Conservation (phyloP, 2,329 filamentous ascomycete genomes). For the Cytospora piceae region DNA sequence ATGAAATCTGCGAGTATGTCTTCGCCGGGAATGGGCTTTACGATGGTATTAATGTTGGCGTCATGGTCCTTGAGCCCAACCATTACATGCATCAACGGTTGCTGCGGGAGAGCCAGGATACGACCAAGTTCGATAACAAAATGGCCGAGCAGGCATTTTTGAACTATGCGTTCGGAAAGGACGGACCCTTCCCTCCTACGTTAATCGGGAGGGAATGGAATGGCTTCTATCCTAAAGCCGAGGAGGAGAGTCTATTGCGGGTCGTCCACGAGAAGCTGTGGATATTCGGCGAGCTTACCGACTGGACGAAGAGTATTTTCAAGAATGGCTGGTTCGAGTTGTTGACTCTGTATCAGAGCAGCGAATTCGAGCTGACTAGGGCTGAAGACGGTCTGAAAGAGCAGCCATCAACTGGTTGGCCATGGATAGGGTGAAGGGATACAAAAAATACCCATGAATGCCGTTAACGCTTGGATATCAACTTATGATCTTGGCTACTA, state of each 20-base stretch:
- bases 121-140: constrained; percentile 28
- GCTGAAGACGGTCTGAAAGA: constrained; percentile 14
- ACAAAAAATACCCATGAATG: not conserved
- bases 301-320: constrained; percentile 25
- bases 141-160: constrained; percentile 30
- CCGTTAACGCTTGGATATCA: too few species aligned
- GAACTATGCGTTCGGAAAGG: constrained; percentile 21
- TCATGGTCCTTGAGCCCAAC: constrained; percentile 29
- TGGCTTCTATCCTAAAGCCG: constrained; percentile 22
- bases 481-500: not conserved
- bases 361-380: constrained; percentile 21
- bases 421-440: not conserved
- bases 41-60: constrained; percentile 25
- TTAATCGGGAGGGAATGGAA: constrained; percentile 26
- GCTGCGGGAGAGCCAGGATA: constrained; percentile 26
- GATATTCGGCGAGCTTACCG: constrained; percentile 14
- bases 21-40: constrained; percentile 21
- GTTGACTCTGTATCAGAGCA: constrained; percentile 25
- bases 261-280: constrained; percentile 30
- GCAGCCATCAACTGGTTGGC: not conserved
- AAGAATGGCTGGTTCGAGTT: constrained; percentile 24
- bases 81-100: constrained; percentile 25
- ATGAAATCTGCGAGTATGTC: constrained; percentile 25
- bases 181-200: constrained; percentile 15
- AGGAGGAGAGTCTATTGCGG: constrained; percentile 18